These are phyloP conservation scores for Calonectria hongkongensis DNA, from an alignment of 2,329 filamentous ascomycete genomes.

Conservation along the genomic window DNA sequence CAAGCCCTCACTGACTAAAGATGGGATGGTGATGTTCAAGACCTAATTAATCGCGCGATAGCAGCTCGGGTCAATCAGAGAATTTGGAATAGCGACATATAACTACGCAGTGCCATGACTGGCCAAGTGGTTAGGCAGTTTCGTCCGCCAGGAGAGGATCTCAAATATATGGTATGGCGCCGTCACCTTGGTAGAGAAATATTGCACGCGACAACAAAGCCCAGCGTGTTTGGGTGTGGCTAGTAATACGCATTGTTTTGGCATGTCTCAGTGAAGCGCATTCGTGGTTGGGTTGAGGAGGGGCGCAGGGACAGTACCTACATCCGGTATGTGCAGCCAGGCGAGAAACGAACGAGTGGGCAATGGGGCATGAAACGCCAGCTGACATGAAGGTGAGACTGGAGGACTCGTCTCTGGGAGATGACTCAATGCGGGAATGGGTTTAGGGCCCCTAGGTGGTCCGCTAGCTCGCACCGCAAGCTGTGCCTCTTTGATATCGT, in stretches of 20 bases:
- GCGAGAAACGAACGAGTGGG: constrained; percentile 35
- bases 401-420: constrained; percentile 14
- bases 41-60: background rate
- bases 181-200: background rate
- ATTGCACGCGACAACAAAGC: background rate
- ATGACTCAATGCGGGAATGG: constrained; percentile 36
- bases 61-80: background rate
- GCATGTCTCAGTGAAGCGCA: constrained; percentile 7
- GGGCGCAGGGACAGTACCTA: constrained; percentile 5
- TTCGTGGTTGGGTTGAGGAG: constrained; percentile 16
- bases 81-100: too few relatives aligned
- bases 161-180: background rate
- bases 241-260: constrained; percentile 17
- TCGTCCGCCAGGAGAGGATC: background rate
- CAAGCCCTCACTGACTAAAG: background rate
- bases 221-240: constrained; percentile 7
- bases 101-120: background rate
- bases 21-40: background rate
- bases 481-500: constrained; percentile 14
- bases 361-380: constrained; percentile 31
- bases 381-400: constrained; percentile 35
- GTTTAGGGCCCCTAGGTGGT: constrained; percentile 12
- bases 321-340: constrained; percentile 4
- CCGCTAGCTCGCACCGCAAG: constrained; percentile 7
- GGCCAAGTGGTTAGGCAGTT: background rate